phyloP scores from a whole-genome alignment of 305 asterid genomes.

The Fraxinus latifolia region DNA sequence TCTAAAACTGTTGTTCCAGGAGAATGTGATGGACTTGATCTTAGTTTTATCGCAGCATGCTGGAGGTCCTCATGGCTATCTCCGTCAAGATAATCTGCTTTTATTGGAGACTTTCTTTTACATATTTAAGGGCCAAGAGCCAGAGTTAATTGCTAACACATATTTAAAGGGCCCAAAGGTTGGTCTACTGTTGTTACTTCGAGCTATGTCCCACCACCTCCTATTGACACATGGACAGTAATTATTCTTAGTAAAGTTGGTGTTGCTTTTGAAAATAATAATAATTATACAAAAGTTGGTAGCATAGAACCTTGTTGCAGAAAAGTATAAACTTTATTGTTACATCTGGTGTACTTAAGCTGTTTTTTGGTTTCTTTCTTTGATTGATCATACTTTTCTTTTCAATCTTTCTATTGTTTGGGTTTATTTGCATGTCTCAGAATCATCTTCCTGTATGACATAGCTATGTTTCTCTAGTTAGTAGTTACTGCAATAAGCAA shows the following conservation, averaged over 20 bases:
- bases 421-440: not conserved
- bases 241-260: constrained; percentile 5
- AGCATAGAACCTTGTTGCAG: not conserved
- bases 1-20: constrained; percentile 68
- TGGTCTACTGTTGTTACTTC: constrained; percentile 26
- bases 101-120: constrained; percentile 69
- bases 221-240: not conserved
- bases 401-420: not conserved
- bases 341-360: not conserved
- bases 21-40: constrained; percentile 90
- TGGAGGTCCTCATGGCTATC: constrained; percentile 66
- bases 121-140: constrained; percentile 81
- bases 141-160: constrained; percentile 74
- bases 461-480: not conserved
- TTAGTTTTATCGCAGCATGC: constrained; percentile 75
- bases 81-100: constrained; percentile 89
- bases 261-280: not conserved
- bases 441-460: not conserved
- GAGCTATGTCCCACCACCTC: not conserved
- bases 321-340: not conserved
- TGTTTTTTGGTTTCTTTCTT: not conserved
- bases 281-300: not conserved
- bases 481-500: not conserved
- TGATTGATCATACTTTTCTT: not conserved
- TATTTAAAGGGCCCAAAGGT: constrained; percentile 63